Conservation (phyloP, 306 rosid species). For the Cucurbita moschata region DNA sequence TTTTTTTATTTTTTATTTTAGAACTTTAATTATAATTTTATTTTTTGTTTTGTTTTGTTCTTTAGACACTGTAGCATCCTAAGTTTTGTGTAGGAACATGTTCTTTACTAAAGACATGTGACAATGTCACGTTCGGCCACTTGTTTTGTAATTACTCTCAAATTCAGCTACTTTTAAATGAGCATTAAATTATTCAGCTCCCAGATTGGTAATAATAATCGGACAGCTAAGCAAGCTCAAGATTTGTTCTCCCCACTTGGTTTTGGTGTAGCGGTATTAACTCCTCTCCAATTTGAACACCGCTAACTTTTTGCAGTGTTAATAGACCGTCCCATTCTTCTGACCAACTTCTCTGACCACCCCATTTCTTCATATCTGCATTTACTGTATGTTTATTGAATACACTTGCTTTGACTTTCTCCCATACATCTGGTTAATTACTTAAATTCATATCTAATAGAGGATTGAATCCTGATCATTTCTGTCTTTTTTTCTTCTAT, state of each 20-base stretch:
- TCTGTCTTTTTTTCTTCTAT: not conserved
- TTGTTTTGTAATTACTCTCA: not conserved
- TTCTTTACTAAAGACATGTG: not conserved
- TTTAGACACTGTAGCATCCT: too few relatives aligned
- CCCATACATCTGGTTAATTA: not conserved
- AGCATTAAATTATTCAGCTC: not conserved
- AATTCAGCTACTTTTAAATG: not conserved
- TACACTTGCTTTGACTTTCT: not conserved
- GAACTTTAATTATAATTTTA: too few relatives aligned
- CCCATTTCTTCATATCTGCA: not conserved
- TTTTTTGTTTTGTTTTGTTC: too few relatives aligned
- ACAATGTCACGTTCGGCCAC: not conserved
- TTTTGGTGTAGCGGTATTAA: not conserved
- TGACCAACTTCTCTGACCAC: not conserved
- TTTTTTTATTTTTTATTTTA: not conserved
- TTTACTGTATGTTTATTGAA: not conserved
- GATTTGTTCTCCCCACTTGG: not conserved
- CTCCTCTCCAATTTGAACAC: not conserved
- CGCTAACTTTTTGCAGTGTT: not conserved
- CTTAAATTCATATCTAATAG: not conserved
- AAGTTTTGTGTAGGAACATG: too few relatives aligned
- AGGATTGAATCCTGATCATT: not conserved
- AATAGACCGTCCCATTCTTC: not conserved
- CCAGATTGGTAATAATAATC: not conserved
- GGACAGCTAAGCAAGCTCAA: not conserved